Conservation (phyloP, 2,329 filamentous ascomycete genomes). For the Xylaria sp. region DNA sequence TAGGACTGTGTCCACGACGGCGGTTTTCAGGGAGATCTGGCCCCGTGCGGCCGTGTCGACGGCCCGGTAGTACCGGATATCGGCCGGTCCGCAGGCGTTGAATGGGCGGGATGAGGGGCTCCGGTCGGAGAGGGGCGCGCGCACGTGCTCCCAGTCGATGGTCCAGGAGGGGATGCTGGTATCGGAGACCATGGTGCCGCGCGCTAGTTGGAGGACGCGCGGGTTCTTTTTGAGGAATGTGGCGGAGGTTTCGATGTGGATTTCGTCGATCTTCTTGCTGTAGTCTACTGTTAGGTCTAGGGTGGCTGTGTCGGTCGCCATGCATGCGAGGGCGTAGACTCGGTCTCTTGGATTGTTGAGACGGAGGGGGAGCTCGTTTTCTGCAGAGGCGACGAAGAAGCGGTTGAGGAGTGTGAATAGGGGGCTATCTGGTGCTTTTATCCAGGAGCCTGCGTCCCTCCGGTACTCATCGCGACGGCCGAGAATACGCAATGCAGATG, state of each 20-base stretch:
- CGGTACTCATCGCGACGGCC: conserved; percentile 19
- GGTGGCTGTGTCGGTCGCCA: conserved; percentile 14
- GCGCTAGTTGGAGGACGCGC: conserved; percentile 12
- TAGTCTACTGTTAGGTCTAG: conserved; percentile 16
- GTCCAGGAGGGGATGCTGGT: conserved; percentile 18
- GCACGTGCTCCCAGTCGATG: conserved; percentile 21
- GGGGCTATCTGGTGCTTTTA: conserved; percentile 15
- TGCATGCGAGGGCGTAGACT: conserved; percentile 16
- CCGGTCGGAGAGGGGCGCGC: conserved; percentile 11
- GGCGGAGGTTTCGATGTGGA: conserved; percentile 18
- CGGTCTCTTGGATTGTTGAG: conserved; percentile 15
- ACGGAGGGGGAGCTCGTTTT: not conserved
- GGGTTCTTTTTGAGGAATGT: conserved; percentile 15
- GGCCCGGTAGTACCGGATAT: conserved; percentile 20
- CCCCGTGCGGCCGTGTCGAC: not conserved
- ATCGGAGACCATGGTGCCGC: conserved; percentile 1
- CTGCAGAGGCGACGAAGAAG: conserved; percentile 6
- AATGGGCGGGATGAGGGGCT: conserved; percentile 9
- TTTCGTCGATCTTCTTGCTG: conserved; percentile 3
- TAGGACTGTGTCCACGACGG: conserved; percentile 15
- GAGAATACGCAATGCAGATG: conserved; percentile 17
- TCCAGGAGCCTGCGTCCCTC: conserved; percentile 14
- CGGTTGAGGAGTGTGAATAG: conserved; percentile 18
- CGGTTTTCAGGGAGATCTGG: conserved; percentile 16
- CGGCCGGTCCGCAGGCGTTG: conserved; percentile 21